Base-by-base conservation (phyloP, 176 grass and related monocot genomes). In the Poa annua region DNA sequence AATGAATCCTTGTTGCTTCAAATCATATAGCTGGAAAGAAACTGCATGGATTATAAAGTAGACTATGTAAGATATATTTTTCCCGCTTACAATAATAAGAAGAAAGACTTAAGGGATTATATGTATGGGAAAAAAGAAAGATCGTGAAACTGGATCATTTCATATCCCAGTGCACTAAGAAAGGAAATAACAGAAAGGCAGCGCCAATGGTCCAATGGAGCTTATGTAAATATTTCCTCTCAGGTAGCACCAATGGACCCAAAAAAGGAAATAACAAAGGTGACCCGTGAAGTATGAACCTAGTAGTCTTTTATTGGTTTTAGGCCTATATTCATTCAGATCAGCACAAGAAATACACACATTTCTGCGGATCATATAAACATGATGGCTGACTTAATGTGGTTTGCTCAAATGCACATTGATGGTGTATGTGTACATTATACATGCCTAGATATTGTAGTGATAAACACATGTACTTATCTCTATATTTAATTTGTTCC, bases 1-100 rank as follows among this genome's bases (percentile, higher is more conserved):
- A 85, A 98, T 98, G 89, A 92, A 98, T 15, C 92, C 92, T 85
- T 98, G 95, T 79, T 98, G 95, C 86, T 98, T 98, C 56, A 98
- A 90, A 84, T 98, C 92, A 83, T 98, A 95, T 80, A 98, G 83
- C 60, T 98, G 89, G 90, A 98, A 98, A 57, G 95, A 95, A 91
- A 95, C 95, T 95, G 89, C 77, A 84, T 64, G 78, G 32, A 88
- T 80, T 75, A 60, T 26, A 36, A 17, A 77, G 24, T 14, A 20
- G 77, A 4, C 26, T 36, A 25, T 29, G n/a, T 71, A 64, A 86
- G 61, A 52, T 69, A 7, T 22, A 48, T 57, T 73, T 64, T 42
- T 0, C 19, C 48, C 34, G 36, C 19, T 24, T 77, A 48, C 52
- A 84, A 80, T 8, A 34, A 42, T 17, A 51, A 92, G 39, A 88